Evolutionary conservation across 2,329 filamentous ascomycete species (phyloP).

Genomic region (Penicillium sp.): DNA sequence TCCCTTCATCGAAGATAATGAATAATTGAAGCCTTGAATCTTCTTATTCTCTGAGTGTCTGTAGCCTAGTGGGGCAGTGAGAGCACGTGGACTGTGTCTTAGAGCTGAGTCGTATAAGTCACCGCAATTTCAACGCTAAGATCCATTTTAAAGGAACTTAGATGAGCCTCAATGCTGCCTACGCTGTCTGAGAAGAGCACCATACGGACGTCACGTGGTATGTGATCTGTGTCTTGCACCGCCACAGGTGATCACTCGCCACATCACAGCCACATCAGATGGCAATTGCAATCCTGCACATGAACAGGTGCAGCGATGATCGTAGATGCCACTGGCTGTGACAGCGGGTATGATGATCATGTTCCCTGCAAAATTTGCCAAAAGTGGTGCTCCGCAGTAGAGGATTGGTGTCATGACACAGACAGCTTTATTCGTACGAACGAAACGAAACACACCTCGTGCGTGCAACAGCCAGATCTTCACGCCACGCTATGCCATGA

Average conservation of each 20-base stretch:
- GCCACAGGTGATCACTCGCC: background rate
- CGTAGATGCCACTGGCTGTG: background rate
- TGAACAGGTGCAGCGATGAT: background rate
- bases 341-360: background rate
- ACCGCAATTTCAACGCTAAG: background rate
- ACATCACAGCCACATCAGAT: background rate
- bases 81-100: background rate
- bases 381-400: background rate
- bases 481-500: background rate
- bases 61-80: slow-evolving; percentile 13
- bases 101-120: background rate
- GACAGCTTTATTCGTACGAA: background rate
- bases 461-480: background rate
- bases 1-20: background rate
- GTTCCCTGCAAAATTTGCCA: background rate
- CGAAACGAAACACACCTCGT: background rate
- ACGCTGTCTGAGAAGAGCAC: background rate
- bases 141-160: background rate
- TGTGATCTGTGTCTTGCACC: background rate
- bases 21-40: slow-evolving; percentile 4
- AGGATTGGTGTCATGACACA: background rate
- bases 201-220: background rate
- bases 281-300: background rate
- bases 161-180: background rate
- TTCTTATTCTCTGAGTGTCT: background rate